Evolutionary conservation across 2,329 filamentous ascomycete species (phyloP).

Genomic region (Botrytis pseudocinerea): DNA sequence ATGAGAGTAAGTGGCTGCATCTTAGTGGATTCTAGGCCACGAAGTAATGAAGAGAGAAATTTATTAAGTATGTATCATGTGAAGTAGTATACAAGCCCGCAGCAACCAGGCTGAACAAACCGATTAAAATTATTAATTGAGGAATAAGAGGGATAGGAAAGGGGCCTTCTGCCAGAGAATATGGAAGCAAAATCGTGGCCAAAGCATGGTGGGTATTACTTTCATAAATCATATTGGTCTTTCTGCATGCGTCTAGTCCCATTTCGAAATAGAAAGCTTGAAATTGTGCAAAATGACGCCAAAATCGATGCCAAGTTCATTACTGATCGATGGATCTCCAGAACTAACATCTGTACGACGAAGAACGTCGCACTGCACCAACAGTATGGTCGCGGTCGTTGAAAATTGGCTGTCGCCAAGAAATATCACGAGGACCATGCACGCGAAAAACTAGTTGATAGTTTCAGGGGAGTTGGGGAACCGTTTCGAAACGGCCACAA

Average conservation of each 20-base stretch:
- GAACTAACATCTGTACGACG: background rate
- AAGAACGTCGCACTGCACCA: slow-evolving; percentile 13
- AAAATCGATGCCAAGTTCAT: slow-evolving; percentile 20
- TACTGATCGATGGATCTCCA: background rate
- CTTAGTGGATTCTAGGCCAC: background rate
- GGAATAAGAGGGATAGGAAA: background rate
- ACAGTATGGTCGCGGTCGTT: background rate
- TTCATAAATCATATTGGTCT: slow-evolving; percentile 9
- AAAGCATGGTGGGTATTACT: slow-evolving; percentile 1
- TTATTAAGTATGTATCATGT: slow-evolving; percentile 11
- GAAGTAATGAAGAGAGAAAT: background rate
- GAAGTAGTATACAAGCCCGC: background rate
- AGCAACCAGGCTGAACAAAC: slow-evolving; percentile 19
- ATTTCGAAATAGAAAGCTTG: background rate
- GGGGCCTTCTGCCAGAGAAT: slow-evolving; percentile 4
- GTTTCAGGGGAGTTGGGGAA: slow-evolving; percentile 19
- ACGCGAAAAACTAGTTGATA: background rate
- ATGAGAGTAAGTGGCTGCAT: slow-evolving; percentile 15
- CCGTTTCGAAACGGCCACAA: slow-evolving; percentile 16
- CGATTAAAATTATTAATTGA: slow-evolving; percentile 9
- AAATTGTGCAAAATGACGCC: background rate
- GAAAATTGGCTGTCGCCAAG: background rate
- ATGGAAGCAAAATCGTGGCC: slow-evolving; percentile 4
- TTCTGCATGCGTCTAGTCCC: background rate
- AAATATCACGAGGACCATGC: background rate